Conservation (phyloP, 345 rosid species). For the Corchorus olitorius region DNA sequence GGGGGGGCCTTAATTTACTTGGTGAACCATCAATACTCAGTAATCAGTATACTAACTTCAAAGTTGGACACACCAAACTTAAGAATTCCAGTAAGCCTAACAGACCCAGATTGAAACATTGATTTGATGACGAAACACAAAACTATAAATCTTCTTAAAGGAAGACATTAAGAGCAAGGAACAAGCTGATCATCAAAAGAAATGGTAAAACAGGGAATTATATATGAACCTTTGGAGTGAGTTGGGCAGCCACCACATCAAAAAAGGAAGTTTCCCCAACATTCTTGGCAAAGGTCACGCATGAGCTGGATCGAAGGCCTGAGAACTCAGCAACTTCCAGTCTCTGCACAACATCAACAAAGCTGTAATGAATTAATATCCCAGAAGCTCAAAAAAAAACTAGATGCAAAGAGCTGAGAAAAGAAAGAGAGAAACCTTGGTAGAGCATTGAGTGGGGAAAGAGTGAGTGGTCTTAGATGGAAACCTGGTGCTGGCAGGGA, state of each 20-base stretch:
- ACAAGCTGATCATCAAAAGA: background rate
- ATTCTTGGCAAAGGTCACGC: constrained; percentile 40
- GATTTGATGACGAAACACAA: background rate
- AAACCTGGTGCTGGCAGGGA: constrained; percentile 61
- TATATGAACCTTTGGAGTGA: constrained; percentile 57
- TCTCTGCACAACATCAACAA: constrained; percentile 45
- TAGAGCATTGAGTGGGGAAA: constrained; percentile 73
- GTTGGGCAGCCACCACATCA: constrained; percentile 74
- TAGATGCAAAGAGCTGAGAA: background rate
- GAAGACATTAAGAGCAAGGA: background rate
- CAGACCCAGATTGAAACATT: background rate
- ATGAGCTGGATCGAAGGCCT: constrained; percentile 54
- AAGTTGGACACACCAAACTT: background rate
- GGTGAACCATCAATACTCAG: background rate
- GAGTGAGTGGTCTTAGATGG: constrained; percentile 57
- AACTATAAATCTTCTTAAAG: background rate
- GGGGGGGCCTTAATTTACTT: too few species aligned
- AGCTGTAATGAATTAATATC: constrained; percentile 1
- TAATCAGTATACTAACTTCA: background rate
- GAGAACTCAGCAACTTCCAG: constrained; percentile 75
- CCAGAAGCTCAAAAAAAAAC: constrained; percentile 10
- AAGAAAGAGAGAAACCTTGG: constrained; percentile 51
- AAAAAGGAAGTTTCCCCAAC: constrained; percentile 63
- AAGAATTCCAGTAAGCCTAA: background rate
- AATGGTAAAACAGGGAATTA: background rate